Evolutionary conservation across 139 green algal species (phyloP), one percentile per base, ranked within the genome.

Genomic region (Tetradesmus lagerheimii): DNA sequence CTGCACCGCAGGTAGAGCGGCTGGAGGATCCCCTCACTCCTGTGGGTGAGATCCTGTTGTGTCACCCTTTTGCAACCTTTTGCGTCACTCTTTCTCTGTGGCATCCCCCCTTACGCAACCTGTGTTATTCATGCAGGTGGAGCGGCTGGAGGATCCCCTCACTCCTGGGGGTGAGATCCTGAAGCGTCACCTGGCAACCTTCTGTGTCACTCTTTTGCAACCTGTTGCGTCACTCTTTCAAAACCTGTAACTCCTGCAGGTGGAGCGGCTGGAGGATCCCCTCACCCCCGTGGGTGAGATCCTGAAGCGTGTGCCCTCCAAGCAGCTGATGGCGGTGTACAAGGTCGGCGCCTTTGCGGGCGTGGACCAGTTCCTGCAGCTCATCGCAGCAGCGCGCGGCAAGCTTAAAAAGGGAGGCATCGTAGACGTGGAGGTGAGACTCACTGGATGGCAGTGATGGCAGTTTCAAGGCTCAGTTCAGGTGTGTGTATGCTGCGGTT

Each of bases 281-380:
- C 76, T 97, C 67, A 57, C 92, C 0, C 95, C 97, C 18, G 93
- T 99, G 37, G 80, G 91, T 6, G 95, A 98, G 91, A 98, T 99
- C 84, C 91, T 99, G 64, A 90, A 93, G 89, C 95, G 98, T 23
- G 98, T 97, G 88, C 95, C 96, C 1, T 80, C 86, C 37, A 95
- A 97, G 91, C 92, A 97, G 90, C 96, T 99, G 43, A 99, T 99
- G 97, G 47, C 86, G 27, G 80, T 98, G 75, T 99, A 99, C 95
- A 97, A 97, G 83, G 93, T 97, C 35, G 82, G 93, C 0, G 53
- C 77, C 20, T 98, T 97, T 85, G 78, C 90, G 9, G 89, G 83
- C 25, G 89, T 94, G 5, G 96, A 98, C 47, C 81, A 95, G 53
- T 98, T 99, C 83, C 90, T 99, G 88, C 92, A 95, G 83, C 90